phyloP scores from a whole-genome alignment of 2,329 filamentous ascomycete species.

The Phialophora expanda region DNA sequence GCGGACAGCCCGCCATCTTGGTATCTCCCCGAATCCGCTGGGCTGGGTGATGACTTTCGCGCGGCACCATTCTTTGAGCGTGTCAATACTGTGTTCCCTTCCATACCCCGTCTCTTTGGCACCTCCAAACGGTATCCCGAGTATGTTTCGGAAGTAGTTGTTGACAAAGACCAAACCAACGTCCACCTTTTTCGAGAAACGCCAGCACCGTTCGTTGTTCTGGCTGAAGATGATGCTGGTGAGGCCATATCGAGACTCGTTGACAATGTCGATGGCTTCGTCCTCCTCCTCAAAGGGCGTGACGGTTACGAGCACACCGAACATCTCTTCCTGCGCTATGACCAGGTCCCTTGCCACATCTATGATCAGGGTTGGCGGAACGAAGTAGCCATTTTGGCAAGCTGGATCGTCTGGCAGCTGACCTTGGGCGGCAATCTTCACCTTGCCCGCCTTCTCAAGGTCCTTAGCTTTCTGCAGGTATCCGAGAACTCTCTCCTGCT shows the following conservation, averaged over 20 bases:
- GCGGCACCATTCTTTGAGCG: constrained; percentile 65
- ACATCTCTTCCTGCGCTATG: constrained; percentile 65
- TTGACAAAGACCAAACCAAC: constrained; percentile 68
- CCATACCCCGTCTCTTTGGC: constrained; percentile 81
- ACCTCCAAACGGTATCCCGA: constrained; percentile 66
- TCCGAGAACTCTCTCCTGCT: constrained; percentile 32
- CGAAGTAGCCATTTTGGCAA: constrained; percentile 58
- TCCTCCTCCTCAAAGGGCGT: constrained; percentile 66
- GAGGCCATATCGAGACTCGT: constrained; percentile 59
- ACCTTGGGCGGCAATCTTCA: constrained; percentile 51
- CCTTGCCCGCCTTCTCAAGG: constrained; percentile 54
- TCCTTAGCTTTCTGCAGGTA: constrained; percentile 48
- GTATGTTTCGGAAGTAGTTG: constrained; percentile 42
- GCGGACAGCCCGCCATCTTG: constrained; percentile 10
- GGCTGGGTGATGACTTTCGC: constrained; percentile 60
- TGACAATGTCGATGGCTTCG: constrained; percentile 63
- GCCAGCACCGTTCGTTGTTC: constrained; percentile 58
- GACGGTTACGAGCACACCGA: constrained; percentile 68
- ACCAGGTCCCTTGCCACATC: constrained; percentile 61
- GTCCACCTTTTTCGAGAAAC: constrained; percentile 51
- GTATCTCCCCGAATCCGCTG: constrained; percentile 13
- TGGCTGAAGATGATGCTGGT: constrained; percentile 62
- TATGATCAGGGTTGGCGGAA: constrained; percentile 63
- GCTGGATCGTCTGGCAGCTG: constrained; percentile 40
- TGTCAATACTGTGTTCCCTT: constrained; percentile 64